Evolutionary conservation across 805 yeast genomes (phyloP).

Genomic region (Lipomyces yamanashiensis): DNA sequence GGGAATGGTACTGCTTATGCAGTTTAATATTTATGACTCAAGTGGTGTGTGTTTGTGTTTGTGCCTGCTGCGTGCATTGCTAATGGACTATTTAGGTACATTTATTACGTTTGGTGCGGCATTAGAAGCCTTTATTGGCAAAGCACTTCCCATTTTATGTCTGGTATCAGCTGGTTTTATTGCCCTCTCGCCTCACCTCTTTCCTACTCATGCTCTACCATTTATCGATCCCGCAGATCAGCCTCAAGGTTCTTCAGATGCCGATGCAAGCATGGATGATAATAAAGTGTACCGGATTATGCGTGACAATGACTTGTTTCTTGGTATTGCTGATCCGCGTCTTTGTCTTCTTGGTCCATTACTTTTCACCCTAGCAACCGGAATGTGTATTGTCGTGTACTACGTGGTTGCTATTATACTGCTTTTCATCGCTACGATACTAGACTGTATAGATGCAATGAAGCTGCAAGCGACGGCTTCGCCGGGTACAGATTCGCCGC

Average conservation of each 20-base stretch:
- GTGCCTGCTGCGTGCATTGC: background rate
- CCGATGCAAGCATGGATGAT: constrained; percentile 4
- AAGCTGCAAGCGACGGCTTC: constrained; percentile 5
- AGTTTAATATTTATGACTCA: constrained; percentile 53
- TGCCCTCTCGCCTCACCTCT: constrained; percentile 42
- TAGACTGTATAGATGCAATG: constrained; percentile 15
- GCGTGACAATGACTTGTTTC: constrained; percentile 57
- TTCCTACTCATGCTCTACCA: constrained; percentile 45
- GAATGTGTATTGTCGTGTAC: constrained; percentile 47
- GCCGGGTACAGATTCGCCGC: constrained; percentile 5
- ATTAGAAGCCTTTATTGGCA: constrained; percentile 42
- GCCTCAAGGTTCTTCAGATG: constrained; percentile 1
- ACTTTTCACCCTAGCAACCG: constrained; percentile 55
- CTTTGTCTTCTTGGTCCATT: constrained; percentile 65
- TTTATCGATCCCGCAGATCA: constrained; percentile 48
- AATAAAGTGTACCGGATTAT: constrained; percentile 43
- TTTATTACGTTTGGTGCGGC: constrained; percentile 33
- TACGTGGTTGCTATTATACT: constrained; percentile 11
- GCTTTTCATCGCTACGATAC: constrained; percentile 17
- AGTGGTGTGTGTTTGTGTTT: background rate
- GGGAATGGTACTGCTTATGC: constrained; percentile 57
- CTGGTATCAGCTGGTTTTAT: constrained; percentile 35
- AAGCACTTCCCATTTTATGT: constrained; percentile 41
- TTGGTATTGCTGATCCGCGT: constrained; percentile 66
- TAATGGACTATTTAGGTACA: constrained; percentile 4